Evolutionary conservation across 2,329 filamentous ascomycete species (phyloP).

Genomic region (Talaromyces sp.): DNA sequence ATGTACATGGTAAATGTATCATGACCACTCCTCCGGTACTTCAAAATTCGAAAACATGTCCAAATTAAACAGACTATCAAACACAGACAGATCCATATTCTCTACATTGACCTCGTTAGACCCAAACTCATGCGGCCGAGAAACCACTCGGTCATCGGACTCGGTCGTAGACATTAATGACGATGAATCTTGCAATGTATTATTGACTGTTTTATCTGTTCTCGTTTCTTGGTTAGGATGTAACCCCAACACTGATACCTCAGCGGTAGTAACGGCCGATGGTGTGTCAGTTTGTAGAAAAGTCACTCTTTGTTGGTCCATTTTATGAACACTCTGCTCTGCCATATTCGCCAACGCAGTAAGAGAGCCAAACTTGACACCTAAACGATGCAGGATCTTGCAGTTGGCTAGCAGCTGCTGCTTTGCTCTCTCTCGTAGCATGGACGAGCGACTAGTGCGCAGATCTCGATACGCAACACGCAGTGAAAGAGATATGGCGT

Average conservation of each 20-base stretch:
- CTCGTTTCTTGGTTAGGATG: background rate
- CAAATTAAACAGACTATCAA: slow-evolving; percentile 1
- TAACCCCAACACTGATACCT: background rate
- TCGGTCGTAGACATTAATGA: background rate
- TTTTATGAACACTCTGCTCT: slow-evolving; percentile 3
- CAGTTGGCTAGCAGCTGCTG: background rate
- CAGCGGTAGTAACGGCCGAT: background rate
- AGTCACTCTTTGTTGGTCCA: background rate
- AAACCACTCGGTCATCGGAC: background rate
- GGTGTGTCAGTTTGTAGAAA: background rate
- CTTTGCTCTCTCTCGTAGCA: slow-evolving; percentile 42
- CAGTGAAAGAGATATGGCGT: slow-evolving; percentile 55
- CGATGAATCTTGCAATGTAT: background rate
- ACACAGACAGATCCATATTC: slow-evolving; percentile 1
- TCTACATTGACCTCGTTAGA: background rate
- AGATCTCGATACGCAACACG: slow-evolving; percentile 60
- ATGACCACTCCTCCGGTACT: background rate
- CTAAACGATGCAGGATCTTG: slow-evolving; percentile 1
- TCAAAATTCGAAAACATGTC: background rate
- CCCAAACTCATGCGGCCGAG: background rate
- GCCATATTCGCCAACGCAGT: background rate
- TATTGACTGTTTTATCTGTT: background rate
- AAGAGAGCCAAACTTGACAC: background rate
- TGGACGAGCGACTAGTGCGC: slow-evolving; percentile 54
- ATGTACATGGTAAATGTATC: background rate